These are phyloP conservation scores for Carex myosuroides DNA, from an alignment of 176 grass and related monocot species.

Conservation along the genomic window DNA sequence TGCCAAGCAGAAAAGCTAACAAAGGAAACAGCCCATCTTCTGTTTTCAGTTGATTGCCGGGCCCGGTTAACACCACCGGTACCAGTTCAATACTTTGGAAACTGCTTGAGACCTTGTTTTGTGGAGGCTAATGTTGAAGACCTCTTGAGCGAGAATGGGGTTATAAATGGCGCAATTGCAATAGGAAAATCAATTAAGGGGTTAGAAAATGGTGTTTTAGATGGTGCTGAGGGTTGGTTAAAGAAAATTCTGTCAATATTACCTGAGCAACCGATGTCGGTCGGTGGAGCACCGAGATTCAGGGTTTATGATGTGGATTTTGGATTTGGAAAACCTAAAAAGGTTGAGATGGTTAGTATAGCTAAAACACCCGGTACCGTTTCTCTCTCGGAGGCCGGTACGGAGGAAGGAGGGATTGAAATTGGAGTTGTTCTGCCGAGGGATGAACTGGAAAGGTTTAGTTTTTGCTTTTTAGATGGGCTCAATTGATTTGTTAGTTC, in stretches of 20 bases:
- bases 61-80: slow-evolving; percentile 19
- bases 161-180: slow-evolving; percentile 8
- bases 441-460: slow-evolving; percentile 34
- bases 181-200: slow-evolving; percentile 30
- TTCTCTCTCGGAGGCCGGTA: slow-evolving; percentile 35
- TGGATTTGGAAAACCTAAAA: slow-evolving; percentile 36
- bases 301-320: slow-evolving; percentile 33
- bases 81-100: slow-evolving; percentile 38
- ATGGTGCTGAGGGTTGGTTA: slow-evolving; percentile 22
- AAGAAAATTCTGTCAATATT: slow-evolving; percentile 16
- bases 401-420: slow-evolving; percentile 33
- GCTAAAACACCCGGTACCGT: slow-evolving; percentile 41
- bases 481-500: slow-evolving; percentile 8
- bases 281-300: slow-evolving; percentile 27
- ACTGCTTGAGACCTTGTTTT: slow-evolving; percentile 37
- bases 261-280: slow-evolving; percentile 16
- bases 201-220: slow-evolving; percentile 20
- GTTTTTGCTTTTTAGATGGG: slow-evolving; percentile 12
- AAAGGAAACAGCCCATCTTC: slow-evolving; percentile 6
- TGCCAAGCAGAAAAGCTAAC: not conserved
- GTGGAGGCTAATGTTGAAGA: slow-evolving; percentile 20
- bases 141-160: slow-evolving; percentile 12
- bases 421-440: slow-evolving; percentile 33
- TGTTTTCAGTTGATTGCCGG: slow-evolving; percentile 29
- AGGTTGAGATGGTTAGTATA: slow-evolving; percentile 49